These are phyloP conservation scores for Guadua angustifolia DNA, from an alignment of 176 grass and related monocot genomes.

Conservation along the genomic window DNA sequence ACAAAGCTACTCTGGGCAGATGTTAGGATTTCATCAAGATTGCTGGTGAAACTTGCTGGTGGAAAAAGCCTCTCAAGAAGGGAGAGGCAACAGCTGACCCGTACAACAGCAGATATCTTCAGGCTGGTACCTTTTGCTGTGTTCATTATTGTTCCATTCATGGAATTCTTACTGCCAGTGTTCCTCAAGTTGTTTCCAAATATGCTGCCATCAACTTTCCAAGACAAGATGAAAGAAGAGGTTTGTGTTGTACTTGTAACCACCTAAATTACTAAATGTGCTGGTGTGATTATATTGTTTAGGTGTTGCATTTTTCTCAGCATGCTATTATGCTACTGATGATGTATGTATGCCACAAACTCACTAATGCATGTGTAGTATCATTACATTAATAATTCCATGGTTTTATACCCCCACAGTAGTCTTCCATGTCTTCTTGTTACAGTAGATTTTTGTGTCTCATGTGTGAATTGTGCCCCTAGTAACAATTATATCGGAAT, in stretches of 20 bases:
- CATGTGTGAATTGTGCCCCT: conserved; percentile 38
- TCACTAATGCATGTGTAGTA: neutral
- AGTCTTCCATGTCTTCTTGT: neutral
- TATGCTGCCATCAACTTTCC: conserved; percentile 92
- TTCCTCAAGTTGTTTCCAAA: conserved; percentile 91
- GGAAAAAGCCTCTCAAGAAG: conserved; percentile 82
- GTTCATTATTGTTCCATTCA: conserved; percentile 94
- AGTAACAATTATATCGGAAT: conserved; percentile 18
- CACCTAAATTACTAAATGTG: neutral
- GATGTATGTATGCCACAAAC: conserved; percentile 6
- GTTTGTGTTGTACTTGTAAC: conserved; percentile 34
- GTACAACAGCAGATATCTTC: conserved; percentile 85
- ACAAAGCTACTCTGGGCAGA: conserved; percentile 83
- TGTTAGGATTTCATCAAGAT: conserved; percentile 75
- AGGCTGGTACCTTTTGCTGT: conserved; percentile 86
- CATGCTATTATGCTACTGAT: conserved; percentile 20
- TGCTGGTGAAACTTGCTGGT: conserved; percentile 74
- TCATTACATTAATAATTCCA: neutral
- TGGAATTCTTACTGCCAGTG: conserved; percentile 87
- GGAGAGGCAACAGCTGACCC: conserved; percentile 73
- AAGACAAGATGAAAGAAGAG: conserved; percentile 91
- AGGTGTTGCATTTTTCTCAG: neutral
- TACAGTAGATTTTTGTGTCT: neutral
- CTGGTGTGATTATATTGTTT: conserved; percentile 28
- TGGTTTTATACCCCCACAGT: neutral